Percentiles rank a stretch among this genome's conserved stretches.
Evolutionary conservation across 2,329 filamentous ascomycete genomes (phyloP).

Genomic region (Talaromyces albobiverticillius): DNA sequence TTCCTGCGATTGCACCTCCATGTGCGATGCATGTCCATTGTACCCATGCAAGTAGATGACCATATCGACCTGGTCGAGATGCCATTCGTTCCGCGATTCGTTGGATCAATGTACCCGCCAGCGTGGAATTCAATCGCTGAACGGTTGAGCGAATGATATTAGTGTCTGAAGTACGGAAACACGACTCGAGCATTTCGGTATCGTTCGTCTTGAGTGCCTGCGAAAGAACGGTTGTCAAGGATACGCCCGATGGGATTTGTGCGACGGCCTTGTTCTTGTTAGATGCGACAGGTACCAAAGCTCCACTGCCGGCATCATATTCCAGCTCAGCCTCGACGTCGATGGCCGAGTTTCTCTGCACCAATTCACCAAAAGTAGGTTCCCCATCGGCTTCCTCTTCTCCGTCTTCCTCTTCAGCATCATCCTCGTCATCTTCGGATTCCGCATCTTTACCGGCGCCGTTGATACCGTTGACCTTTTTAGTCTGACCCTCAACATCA

Average conservation of each 20-base stretch:
- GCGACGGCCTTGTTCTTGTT: slow-evolving; percentile 42
- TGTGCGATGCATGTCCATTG: slow-evolving; percentile 93
- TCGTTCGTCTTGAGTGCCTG: slow-evolving; percentile 94
- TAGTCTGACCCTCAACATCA: slow-evolving; percentile 21
- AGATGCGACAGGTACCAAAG: slow-evolving; percentile 39
- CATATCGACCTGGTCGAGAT: slow-evolving; percentile 81
- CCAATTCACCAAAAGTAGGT: slow-evolving; percentile 83
- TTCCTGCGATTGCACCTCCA: slow-evolving; percentile 82
- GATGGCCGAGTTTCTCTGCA: slow-evolving; percentile 68
- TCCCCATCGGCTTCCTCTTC: slow-evolving; percentile 46
- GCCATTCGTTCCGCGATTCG: slow-evolving; percentile 86
- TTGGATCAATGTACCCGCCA: slow-evolving; percentile 74
- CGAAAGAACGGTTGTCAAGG: slow-evolving; percentile 85
- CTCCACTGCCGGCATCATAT: slow-evolving; percentile 39
- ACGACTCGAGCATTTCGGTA: slow-evolving; percentile 82
- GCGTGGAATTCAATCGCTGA: slow-evolving; percentile 79
- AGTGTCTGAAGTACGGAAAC: slow-evolving; percentile 75
- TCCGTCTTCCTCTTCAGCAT: slow-evolving; percentile 28
- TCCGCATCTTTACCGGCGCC: slow-evolving; percentile 31
- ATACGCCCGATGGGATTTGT: slow-evolving; percentile 67
- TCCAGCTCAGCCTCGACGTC: slow-evolving; percentile 62
- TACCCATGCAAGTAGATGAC: slow-evolving; percentile 89
- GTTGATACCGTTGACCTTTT: slow-evolving; percentile 21
- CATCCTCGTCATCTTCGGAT: slow-evolving; percentile 29
- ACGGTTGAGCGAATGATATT: slow-evolving; percentile 82